Evolutionary conservation across 176 grass and related monocot species (phyloP), one percentile per base, ranked within the genome.

Genomic region (Ensete glaucum): DNA sequence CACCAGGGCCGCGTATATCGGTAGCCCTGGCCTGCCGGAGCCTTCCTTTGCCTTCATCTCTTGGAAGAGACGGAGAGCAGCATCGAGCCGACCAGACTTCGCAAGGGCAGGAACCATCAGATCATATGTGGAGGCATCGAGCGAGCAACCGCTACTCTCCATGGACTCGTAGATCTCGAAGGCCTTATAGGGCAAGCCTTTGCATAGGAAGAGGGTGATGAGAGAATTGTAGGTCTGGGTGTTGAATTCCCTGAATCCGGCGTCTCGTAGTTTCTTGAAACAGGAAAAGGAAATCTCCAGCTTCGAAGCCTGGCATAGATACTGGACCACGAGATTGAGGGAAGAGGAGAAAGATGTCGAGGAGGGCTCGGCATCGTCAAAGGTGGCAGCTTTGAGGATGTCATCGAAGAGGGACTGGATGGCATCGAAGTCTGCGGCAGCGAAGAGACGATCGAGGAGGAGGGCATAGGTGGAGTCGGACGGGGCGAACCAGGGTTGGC

Each of bases 91-190:
- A 26, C 95, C 90, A 0, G 95, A 84, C 0, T 89, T 92, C 0
- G 90, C 95, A 23, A 94, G 82, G 1, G 90, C 85, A 0, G 95
- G 95, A 25, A 98, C 84, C 12, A 84, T 87, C 76, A 98, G 81
- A 80, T 94, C 90, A 72, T 98, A 98, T 1, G 95, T 98, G 69
- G 71, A 75, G 69, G 71, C 63, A 73, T 94, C 86, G 0, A 91
- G 84, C 16, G 78, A 54, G 51, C 86, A 82, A 27, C 78, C 79
- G 8, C 80, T 84, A 0, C 75, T 54, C 4, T 84, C 70, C 90
- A 93, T 94, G 64, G 89, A 84, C 24, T 98, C 88, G 15, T 93
- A 89, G 63, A 94, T 89, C 75, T 93, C 90, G 79, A 98, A 98
- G 26, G 90, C 88, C 73, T 98, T 98, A 75, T 85, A 98, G 54